A percentile compares a stretch with the other conserved stretches of the same genome.
Conservation (phyloP, 345 rosid species). For the Populus pruinosa region DNA sequence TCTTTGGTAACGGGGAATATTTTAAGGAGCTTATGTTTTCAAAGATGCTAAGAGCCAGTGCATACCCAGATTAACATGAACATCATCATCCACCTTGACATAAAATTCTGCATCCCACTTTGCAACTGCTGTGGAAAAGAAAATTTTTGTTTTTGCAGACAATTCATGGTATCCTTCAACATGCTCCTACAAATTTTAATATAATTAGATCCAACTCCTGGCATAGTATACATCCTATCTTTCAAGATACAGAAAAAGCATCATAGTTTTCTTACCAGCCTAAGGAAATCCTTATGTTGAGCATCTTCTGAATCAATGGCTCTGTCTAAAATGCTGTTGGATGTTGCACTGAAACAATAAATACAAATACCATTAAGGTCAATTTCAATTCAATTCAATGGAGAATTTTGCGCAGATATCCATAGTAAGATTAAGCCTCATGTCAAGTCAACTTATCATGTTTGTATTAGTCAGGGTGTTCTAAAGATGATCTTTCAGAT, state of each 20-base stretch:
- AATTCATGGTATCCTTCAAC: conserved; percentile 98
- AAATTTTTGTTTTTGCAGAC: conserved; percentile 92
- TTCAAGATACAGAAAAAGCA: not conserved
- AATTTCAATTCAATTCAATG: conserved; percentile 3
- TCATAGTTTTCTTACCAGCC: conserved; percentile 58
- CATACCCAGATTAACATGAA: conserved; percentile 93
- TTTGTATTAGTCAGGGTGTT: not conserved
- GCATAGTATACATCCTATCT: not conserved
- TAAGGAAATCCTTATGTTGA: conserved; percentile 93
- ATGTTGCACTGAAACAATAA: conserved; percentile 70
- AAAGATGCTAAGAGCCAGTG: conserved; percentile 5
- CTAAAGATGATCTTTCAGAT: not conserved
- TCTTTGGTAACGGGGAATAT: not conserved
- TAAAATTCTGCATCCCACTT: conserved; percentile 95
- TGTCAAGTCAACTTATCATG: not conserved
- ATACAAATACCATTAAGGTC: conserved; percentile 5
- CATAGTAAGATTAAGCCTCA: not conserved
- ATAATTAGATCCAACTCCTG: not conserved
- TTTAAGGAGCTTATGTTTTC: not conserved
- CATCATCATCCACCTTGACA: conserved; percentile 97
- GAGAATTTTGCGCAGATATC: not conserved
- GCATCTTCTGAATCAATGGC: conserved; percentile 95
- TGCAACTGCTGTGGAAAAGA: conserved; percentile 87
- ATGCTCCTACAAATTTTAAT: conserved; percentile 57
- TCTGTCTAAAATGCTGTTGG: conserved; percentile 89